phyloP scores from a whole-genome alignment of 2,329 filamentous ascomycete species.

The Mariannaea elegans region DNA sequence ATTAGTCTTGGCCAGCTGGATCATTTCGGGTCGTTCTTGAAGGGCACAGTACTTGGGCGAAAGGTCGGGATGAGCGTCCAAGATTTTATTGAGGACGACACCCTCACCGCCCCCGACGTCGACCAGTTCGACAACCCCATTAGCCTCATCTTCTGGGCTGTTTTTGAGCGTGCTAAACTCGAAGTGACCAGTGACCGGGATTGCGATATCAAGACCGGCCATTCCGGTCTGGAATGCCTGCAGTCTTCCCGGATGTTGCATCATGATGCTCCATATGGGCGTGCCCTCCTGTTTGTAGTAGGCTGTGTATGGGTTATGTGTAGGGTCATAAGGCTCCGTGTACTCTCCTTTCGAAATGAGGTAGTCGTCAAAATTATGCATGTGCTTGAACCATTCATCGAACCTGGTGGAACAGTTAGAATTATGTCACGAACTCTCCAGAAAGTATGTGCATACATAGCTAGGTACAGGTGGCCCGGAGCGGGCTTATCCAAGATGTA shows the following conservation, averaged over 20 bases:
- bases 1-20: slow-evolving; percentile 34
- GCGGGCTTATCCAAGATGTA: slow-evolving; percentile 40
- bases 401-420: slow-evolving; percentile 32
- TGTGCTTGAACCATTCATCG: slow-evolving; percentile 46
- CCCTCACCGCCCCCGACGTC: slow-evolving; percentile 46
- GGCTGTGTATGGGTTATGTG: slow-evolving; percentile 43
- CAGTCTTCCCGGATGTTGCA: slow-evolving; percentile 41
- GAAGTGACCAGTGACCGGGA: slow-evolving; percentile 45
- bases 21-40: slow-evolving; percentile 40
- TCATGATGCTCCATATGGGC: slow-evolving; percentile 46
- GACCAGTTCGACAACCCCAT: slow-evolving; percentile 39
- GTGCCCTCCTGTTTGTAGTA: slow-evolving; percentile 46
- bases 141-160: slow-evolving; percentile 18
- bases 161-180: slow-evolving; percentile 42
- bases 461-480: slow-evolving; percentile 43
- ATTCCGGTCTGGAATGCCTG: slow-evolving; percentile 44
- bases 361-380: slow-evolving; percentile 47
- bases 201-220: slow-evolving; percentile 44
- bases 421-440: neutral
- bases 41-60: slow-evolving; percentile 36
- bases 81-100: slow-evolving; percentile 41
- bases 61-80: slow-evolving; percentile 40
- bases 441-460: slow-evolving; percentile 31
- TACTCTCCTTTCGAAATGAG: slow-evolving; percentile 35
- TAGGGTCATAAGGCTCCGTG: slow-evolving; percentile 41